phyloP scores from a whole-genome alignment of 768 basidiomycete genomes.

The Rhodosporidiobolus odoratus region DNA sequence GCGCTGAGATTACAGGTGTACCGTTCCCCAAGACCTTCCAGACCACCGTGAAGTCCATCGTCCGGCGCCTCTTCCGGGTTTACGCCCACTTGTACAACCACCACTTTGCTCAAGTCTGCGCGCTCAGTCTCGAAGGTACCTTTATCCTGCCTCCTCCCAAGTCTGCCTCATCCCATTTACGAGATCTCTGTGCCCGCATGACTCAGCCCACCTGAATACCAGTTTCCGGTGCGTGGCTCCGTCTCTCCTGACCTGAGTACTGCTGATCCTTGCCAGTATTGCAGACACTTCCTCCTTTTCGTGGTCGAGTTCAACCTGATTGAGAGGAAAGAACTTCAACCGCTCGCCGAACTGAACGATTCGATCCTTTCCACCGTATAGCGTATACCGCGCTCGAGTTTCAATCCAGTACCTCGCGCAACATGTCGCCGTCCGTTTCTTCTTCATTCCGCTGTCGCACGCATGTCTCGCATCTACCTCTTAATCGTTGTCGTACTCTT shows the following conservation, averaged over 20 bases:
- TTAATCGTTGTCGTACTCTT: constrained; percentile 10
- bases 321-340: constrained; percentile 94
- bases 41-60: constrained; percentile 83
- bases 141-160: background rate
- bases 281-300: constrained; percentile 97
- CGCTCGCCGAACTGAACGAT: constrained; percentile 89
- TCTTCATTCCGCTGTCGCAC: background rate
- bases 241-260: background rate
- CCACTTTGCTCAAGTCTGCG: constrained; percentile 98
- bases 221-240: constrained; percentile 4
- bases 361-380: constrained; percentile 58
- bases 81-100: constrained; percentile 99
- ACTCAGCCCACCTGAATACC: constrained; percentile 88
- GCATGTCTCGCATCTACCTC: no score
- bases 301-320: constrained; percentile 93
- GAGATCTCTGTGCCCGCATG: background rate
- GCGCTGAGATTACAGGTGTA: constrained; percentile 56
- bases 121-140: constrained; percentile 92
- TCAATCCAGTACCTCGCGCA: background rate
- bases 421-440: no score
- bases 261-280: background rate
- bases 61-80: constrained; percentile 86
- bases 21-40: constrained; percentile 86
- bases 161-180: background rate
- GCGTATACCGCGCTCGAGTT: background rate